Evolutionary conservation across 2,329 filamentous ascomycete genomes (phyloP), one percentile per base, ranked within the genome.

Genomic region (Neopestalotiopsis sp.): DNA sequence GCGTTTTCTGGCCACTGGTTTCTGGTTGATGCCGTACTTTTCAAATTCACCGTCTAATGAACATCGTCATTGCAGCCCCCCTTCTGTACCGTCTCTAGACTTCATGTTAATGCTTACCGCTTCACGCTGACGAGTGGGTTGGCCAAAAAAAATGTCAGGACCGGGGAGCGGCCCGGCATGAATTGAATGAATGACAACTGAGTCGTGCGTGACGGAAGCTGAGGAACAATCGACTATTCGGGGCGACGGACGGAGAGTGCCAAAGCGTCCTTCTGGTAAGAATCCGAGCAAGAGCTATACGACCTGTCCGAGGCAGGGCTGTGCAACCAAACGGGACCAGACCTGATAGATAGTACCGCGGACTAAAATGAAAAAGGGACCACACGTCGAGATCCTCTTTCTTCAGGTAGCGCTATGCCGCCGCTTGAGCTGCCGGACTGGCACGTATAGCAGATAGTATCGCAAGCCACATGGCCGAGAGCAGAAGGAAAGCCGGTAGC

Each of bases 341-440:
- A 28, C 24, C 24, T 28, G 24, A 28, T 28, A 28, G 24, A 53
- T 53, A 53, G 45, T 53, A 17, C 45, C 9, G 17, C n/a, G 45
- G 42, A 53, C 45, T 53, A 20, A 53, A n/a, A 53, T n/a, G n/a
- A n/a, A 20, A 45, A 53, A 53, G 45, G 45, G 45, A 53, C 45
- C 45, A 53, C 45, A 53, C n/a, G 45, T 20, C n/a, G 45, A 17
- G 45, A 53, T 53, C 45, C 45, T 53, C 45, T 38, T n/a, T 53
- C 45, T 28, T 53, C 45, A 53, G 45, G 45, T 53, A 53, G 45
- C 45, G 45, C 45, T 53, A 53, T 53, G 45, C 45, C 45, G 45
- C 45, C 45, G 17, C n/a, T 53, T 53, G 45, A 53, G n/a, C 9
- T 53, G n/a, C 45, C 45, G 45, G 45, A 53, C 45, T 17, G 45